Evolutionary conservation across 345 rosid genomes (phyloP).

Genomic region (Sonneratia alba): DNA sequence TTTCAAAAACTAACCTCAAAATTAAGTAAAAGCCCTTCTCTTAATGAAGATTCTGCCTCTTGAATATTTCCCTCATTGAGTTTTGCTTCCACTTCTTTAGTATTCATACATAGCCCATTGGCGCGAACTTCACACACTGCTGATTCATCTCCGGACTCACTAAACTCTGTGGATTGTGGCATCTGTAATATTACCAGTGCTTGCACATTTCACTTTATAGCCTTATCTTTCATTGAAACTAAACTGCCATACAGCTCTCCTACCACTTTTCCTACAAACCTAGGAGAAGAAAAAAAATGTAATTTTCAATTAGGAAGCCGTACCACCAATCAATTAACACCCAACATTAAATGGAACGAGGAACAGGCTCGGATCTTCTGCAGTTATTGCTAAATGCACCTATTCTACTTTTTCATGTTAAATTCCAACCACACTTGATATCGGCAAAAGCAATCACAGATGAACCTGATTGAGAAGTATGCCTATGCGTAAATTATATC

Average conservation of each 20-base stretch:
- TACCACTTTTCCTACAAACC: not conserved
- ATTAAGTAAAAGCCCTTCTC: slow-evolving; percentile 81
- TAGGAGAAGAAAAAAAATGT: not conserved
- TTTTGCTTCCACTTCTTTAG: slow-evolving; percentile 76
- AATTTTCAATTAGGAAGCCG: not conserved
- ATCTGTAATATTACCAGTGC: slow-evolving; percentile 7
- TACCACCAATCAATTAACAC: not conserved
- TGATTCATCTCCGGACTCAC: slow-evolving; percentile 27
- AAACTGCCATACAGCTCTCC: not conserved
- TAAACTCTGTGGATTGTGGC: slow-evolving; percentile 23
- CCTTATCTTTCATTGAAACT: not conserved
- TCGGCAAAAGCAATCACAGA: not conserved
- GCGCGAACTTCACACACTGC: slow-evolving; percentile 41
- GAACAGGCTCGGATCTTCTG: not conserved
- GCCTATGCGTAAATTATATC: too few species aligned
- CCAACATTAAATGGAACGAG: not conserved
- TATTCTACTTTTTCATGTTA: not conserved
- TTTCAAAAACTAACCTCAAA: slow-evolving; percentile 44
- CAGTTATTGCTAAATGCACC: not conserved
- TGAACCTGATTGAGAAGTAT: too few species aligned
- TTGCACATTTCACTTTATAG: slow-evolving; percentile 8
- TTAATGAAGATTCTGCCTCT: slow-evolving; percentile 84
- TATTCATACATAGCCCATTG: slow-evolving; percentile 60
- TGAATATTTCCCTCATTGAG: slow-evolving; percentile 84
- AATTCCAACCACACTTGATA: not conserved